phyloP scores from a whole-genome alignment of 257 asterid genomes.

The Linderniella brevidens region DNA sequence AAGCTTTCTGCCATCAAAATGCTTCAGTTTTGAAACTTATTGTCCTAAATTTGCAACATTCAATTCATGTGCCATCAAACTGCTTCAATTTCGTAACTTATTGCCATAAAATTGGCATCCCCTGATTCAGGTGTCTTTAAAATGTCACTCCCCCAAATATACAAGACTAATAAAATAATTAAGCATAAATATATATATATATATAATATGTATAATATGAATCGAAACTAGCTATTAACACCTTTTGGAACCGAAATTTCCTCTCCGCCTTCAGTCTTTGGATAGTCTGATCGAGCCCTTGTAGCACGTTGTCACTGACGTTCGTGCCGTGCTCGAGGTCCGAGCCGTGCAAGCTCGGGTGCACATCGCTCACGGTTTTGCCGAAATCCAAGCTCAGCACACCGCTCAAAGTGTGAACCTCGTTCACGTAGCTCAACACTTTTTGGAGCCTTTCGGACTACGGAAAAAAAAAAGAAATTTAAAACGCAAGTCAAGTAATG shows the following conservation, averaged over 20 bases:
- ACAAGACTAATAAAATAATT: too few species aligned
- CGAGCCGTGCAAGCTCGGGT: constrained; percentile 71
- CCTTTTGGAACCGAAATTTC: constrained; percentile 72
- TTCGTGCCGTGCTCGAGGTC: constrained; percentile 49
- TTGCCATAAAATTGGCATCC: too few species aligned
- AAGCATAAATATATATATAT: too few species aligned
- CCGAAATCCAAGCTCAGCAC: constrained; percentile 70
- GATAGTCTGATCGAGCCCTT: constrained; percentile 67
- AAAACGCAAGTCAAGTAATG: neutral
- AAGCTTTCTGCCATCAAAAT: too few species aligned
- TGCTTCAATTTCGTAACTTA: too few species aligned
- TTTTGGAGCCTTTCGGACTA: constrained; percentile 81
- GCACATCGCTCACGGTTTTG: constrained; percentile 59
- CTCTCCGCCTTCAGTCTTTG: constrained; percentile 54
- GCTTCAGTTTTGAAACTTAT: too few species aligned
- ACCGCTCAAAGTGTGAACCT: constrained; percentile 69
- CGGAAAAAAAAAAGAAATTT: constrained; percentile 4
- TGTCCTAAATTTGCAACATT: too few species aligned
- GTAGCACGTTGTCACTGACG: constrained; percentile 61
- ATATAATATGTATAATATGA: too few species aligned
- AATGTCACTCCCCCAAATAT: too few species aligned
- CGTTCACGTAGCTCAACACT: constrained; percentile 63
- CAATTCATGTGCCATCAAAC: too few species aligned
- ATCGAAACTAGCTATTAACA: neutral
- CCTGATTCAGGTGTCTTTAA: too few species aligned